A percentile compares a stretch with the other conserved stretches of the same genome.
Conservation (phyloP, 2,329 filamentous ascomycete species). For the Alternaria conjuncta region DNA sequence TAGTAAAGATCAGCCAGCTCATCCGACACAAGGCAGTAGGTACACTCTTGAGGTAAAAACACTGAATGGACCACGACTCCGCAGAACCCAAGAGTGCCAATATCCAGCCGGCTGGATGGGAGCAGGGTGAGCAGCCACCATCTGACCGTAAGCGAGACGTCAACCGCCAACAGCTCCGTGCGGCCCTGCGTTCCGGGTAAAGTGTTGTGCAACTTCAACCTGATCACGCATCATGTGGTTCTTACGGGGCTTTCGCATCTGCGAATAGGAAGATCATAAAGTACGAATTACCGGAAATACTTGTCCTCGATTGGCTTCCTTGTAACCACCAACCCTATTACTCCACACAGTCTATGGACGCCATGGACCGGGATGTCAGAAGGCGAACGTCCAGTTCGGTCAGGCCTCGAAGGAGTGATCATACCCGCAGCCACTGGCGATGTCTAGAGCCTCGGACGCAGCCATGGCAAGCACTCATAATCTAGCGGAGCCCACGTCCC, state of each 20-base stretch:
- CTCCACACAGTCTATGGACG: conserved; percentile 16
- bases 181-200: conserved; percentile 42
- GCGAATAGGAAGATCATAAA: conserved; percentile 22
- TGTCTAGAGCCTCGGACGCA: conserved; percentile 12
- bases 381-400: conserved; percentile 12
- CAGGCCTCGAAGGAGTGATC: conserved; percentile 16
- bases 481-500: conserved; percentile 15
- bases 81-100: conserved; percentile 4
- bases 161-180: conserved; percentile 28
- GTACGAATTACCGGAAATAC: conserved; percentile 11
- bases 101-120: conserved; percentile 6
- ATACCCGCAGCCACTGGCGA: conserved; percentile 19
- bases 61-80: background rate
- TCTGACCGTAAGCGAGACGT: conserved; percentile 23
- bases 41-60: background rate
- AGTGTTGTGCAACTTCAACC: conserved; percentile 23
- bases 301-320: conserved; percentile 28
- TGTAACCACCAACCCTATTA: conserved; percentile 28
- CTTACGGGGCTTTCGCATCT: conserved; percentile 2
- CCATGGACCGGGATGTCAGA: conserved; percentile 15
- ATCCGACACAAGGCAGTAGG: background rate
- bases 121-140: conserved; percentile 19
- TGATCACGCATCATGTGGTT: conserved; percentile 19
- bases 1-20: background rate
- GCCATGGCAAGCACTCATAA: conserved; percentile 19